Conservation (phyloP, 257 asterid genomes). For the Pogostemon cablin region DNA sequence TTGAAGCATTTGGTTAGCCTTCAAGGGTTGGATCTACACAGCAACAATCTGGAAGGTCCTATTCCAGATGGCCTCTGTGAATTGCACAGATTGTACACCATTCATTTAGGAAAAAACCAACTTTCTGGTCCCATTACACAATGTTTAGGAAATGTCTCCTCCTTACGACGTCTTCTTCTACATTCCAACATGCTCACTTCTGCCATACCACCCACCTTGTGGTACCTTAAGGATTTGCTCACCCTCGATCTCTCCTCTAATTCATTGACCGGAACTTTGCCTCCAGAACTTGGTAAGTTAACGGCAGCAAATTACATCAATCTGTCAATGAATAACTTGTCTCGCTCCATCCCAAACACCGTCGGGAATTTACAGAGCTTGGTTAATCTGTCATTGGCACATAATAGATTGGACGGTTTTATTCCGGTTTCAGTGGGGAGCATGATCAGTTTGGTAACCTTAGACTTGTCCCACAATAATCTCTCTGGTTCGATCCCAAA, state of each 20-base stretch:
- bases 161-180: too few species aligned
- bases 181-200: too few species aligned
- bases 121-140: too few species aligned
- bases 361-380: not conserved
- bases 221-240: not conserved
- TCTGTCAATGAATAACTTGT: not conserved
- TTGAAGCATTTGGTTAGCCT: too few species aligned
- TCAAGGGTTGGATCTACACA: not conserved
- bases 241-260: not conserved
- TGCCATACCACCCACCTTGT: too few species aligned
- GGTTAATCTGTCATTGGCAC: not conserved
- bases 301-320: not conserved
- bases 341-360: not conserved
- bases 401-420: not conserved
- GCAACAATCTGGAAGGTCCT: too few species aligned
- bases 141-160: too few species aligned
- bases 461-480: not conserved
- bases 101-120: too few species aligned
- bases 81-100: not conserved
- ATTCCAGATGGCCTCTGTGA: not conserved
- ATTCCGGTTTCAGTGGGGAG: not conserved
- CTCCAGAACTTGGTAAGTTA: not conserved
- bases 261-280: too few species aligned
- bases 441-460: slow-evolving; percentile 6
- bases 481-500: not conserved